Percentiles rank a stretch among this genome's conserved stretches.
phyloP scores from a whole-genome alignment of 164 flowering plant species.

The Kalanchoe fedtschenkoi region DNA sequence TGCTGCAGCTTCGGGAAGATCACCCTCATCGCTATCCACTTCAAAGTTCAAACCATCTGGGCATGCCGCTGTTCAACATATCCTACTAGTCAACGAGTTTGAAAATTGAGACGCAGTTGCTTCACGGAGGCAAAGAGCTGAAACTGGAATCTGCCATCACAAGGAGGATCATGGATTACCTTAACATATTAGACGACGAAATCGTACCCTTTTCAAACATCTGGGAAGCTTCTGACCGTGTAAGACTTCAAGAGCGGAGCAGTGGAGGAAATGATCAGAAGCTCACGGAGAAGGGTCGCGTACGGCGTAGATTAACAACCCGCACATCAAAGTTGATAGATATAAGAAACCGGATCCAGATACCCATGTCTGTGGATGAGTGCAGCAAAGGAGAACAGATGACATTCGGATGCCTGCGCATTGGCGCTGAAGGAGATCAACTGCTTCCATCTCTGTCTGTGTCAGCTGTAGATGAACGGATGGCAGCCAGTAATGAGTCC shows the following conservation, averaged over 20 bases:
- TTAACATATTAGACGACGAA: slow-evolving; percentile 57
- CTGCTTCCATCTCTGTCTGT: slow-evolving; percentile 68
- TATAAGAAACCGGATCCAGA: slow-evolving; percentile 54
- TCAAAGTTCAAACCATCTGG: slow-evolving; percentile 15
- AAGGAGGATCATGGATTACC: slow-evolving; percentile 59
- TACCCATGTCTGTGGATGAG: slow-evolving; percentile 89
- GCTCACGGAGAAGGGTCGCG: slow-evolving; percentile 72
- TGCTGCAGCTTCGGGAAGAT: slow-evolving; percentile 10
- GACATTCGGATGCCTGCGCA: slow-evolving; percentile 91
- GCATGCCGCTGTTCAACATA: slow-evolving; percentile 47
- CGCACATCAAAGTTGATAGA: slow-evolving; percentile 47
- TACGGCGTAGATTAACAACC: slow-evolving; percentile 76
- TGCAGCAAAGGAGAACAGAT: slow-evolving; percentile 73
- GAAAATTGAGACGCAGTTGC: slow-evolving; percentile 52
- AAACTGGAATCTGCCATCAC: slow-evolving; percentile 51
- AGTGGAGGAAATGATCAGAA: slow-evolving; percentile 40
- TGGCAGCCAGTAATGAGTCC: too few relatives aligned
- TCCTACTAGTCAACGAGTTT: slow-evolving; percentile 54
- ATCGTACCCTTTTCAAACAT: slow-evolving; percentile 59
- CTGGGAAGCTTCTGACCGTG: slow-evolving; percentile 55
- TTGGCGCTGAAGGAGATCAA: slow-evolving; percentile 92
- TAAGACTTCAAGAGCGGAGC: slow-evolving; percentile 86
- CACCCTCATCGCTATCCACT: slow-evolving; percentile 16
- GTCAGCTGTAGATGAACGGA: too few relatives aligned
- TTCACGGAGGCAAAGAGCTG: slow-evolving; percentile 51